These are phyloP conservation scores for Paracorniculantispora psalliotae DNA, from an alignment of 2,329 filamentous ascomycete genomes.

Conservation along the genomic window DNA sequence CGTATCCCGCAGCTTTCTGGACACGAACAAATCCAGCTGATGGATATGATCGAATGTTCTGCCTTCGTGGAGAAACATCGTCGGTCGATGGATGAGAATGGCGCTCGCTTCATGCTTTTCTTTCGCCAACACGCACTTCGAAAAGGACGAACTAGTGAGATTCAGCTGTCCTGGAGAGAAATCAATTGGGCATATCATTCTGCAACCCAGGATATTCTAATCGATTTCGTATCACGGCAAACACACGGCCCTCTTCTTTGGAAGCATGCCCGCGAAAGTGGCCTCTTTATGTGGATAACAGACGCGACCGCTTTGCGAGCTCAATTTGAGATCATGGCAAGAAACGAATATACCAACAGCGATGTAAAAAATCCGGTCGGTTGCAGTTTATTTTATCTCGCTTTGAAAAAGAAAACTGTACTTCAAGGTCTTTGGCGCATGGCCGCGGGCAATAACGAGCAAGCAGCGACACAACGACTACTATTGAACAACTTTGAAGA, in stretches of 20 bases:
- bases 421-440: conserved; percentile 92
- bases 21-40: conserved; percentile 79
- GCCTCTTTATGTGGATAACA: conserved; percentile 91
- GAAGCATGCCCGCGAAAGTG: conserved; percentile 79
- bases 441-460: conserved; percentile 84
- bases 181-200: conserved; percentile 85
- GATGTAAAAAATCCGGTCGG: conserved; percentile 87
- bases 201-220: conserved; percentile 79
- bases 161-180: conserved; percentile 69
- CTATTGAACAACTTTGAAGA: conserved; percentile 89
- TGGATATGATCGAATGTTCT: conserved; percentile 79
- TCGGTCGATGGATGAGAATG: conserved; percentile 85
- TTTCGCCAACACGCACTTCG: conserved; percentile 76
- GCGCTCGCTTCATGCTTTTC: conserved; percentile 80
- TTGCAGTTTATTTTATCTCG: conserved; percentile 87
- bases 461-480: conserved; percentile 70
- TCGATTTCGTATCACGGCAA: conserved; percentile 75
- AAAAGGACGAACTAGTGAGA: conserved; percentile 58
- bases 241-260: conserved; percentile 77
- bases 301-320: conserved; percentile 64
- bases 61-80: conserved; percentile 81
- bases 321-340: conserved; percentile 85
- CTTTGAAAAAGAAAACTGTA: conserved; percentile 83
- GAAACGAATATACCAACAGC: conserved; percentile 86
- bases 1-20: conserved; percentile 76